phyloP scores from a whole-genome alignment of 495 filamentous ascomycete genomes.

The Penicillium mononematosum region DNA sequence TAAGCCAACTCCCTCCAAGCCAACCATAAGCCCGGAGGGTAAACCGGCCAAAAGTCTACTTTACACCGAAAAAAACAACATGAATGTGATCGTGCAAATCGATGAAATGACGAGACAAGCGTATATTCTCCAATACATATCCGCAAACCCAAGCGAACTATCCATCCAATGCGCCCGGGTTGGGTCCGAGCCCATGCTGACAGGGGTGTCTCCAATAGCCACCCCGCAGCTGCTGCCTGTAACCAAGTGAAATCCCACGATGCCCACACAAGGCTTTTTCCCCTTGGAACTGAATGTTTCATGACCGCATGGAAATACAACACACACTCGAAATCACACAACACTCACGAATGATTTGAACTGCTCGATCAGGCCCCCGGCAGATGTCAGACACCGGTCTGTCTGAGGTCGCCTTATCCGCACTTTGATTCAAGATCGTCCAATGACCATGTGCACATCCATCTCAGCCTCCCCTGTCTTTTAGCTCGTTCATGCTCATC shows the following conservation, averaged over 20 bases:
- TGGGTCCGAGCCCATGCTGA: slow-evolving; percentile 16
- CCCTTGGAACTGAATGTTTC: not conserved
- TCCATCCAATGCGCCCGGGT: slow-evolving; percentile 5
- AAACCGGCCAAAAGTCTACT: not conserved
- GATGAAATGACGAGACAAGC: not conserved
- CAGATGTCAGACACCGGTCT: not conserved
- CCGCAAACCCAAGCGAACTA: slow-evolving; percentile 1
- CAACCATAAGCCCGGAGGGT: not conserved
- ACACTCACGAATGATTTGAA: not conserved
- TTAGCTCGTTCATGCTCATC: slow-evolving; percentile 10
- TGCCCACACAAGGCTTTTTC: not conserved
- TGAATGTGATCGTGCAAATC: not conserved
- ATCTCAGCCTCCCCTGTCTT: slow-evolving; percentile 15
- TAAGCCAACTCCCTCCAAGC: not conserved
- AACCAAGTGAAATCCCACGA: slow-evolving; percentile 2
- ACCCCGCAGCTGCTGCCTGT: slow-evolving; percentile 9
- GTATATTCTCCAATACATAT: not conserved
- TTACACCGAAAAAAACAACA: not conserved
- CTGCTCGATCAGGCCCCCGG: not conserved
- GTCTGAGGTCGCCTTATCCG: slow-evolving; percentile 8
- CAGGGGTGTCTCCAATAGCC: slow-evolving; percentile 1
- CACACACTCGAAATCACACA: not conserved
- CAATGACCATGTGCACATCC: slow-evolving; percentile 16
- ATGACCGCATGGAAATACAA: not conserved
- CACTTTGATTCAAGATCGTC: slow-evolving; percentile 9